Evolutionary conservation across 2,329 filamentous ascomycete genomes (phyloP), one percentile per base, ranked within the genome.

Genomic region (Periglandula ipomoeae): DNA sequence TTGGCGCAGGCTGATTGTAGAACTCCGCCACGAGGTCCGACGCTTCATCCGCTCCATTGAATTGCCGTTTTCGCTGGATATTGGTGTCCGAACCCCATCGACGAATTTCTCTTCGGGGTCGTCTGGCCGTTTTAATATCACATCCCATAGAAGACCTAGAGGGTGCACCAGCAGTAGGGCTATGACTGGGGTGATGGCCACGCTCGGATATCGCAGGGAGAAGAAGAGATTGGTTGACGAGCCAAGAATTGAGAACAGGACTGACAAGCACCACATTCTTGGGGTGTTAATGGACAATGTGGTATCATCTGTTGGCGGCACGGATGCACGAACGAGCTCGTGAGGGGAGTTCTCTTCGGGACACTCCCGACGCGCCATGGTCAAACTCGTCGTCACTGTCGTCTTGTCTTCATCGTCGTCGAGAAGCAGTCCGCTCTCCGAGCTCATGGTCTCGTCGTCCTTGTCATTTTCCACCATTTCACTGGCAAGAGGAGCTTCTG

Each of bases 191-290:
- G 87, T 91, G 60, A 94, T 91, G 52, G 86, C 85, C 64, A 94
- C 87, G 65, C 88, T 93, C 24, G 89, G 89, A 73, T 93, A 94
- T 77, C 89, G 79, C 62, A 94, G 72, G 32, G 87, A 90, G 71
- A 94, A 95, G 70, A 94, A 93, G 37, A 94, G 70, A 65, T 93
- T 93, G 32, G 86, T 89, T 2, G 85, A 86, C 42, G 87, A 91
- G 52, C 88, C 88, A 35, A 89, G 76, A 34, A 93, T 74, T 8
- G 87, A 84, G 64, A 93, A 93, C 9, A 93, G 61, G 32, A 87
- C 75, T n/a, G 87, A 89, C 17, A 93, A 66, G 27, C 74, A 74
- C 88, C 87, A 93, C 87, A 93, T 93, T 47, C 88, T 86, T 34
- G 87, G 87, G 5, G 87, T 91, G 65, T 87, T 89, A 61, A 93